Base-by-base conservation (phyloP, 495 filamentous ascomycete genomes). In the Lichina pygmaea region DNA sequence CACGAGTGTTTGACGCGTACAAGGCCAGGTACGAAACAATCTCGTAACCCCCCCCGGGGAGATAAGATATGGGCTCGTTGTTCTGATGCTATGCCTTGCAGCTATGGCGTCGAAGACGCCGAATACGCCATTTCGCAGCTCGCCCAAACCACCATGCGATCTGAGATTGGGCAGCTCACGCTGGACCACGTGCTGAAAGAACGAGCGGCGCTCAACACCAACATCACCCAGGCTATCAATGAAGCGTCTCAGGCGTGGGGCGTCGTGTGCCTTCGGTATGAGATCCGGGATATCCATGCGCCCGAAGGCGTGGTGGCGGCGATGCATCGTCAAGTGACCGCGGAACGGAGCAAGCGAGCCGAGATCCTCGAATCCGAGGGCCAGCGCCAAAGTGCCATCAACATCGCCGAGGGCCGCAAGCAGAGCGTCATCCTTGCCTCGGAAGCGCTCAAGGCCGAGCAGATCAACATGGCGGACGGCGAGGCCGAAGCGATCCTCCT, bases 101-200 rank as follows among this genome's bases (percentile, higher is more conserved):
- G 85, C 62, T 95, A 97, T 57, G 89, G 89, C 38, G 89, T 97
- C 38, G 89, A 97, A 63, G 89, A 97, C 56, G 89, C 89, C 48
- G 91, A 95, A 57, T 97, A 95, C 61, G 89, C 89, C 56, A 95
- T 97, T 64, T 85, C 81, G 15, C 89, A 97, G 54, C 77, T 97
- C 13, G 89, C 89, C 3, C 89, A 97, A 60, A 97, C 89, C 3
- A 97, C 89, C 0, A 97, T 97, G 89, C 84, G 89, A 49, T 84
- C 78, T 46, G 89, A 97, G 59, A 97, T 97, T 56, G 89, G 89
- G 49, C 85, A 93, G 54, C 70, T 97, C 13, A 81, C 86, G 0
- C 78, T 97, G 53, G 89, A 97, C 61, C 86, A 95, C 63, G 89
- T 97, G 37, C 69, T 97, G 17, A 93, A 94, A 56, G 89, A 97